These are phyloP conservation scores for Pontederia crassipes DNA, from an alignment of 176 grass and related monocot species.

Conservation along the genomic window DNA sequence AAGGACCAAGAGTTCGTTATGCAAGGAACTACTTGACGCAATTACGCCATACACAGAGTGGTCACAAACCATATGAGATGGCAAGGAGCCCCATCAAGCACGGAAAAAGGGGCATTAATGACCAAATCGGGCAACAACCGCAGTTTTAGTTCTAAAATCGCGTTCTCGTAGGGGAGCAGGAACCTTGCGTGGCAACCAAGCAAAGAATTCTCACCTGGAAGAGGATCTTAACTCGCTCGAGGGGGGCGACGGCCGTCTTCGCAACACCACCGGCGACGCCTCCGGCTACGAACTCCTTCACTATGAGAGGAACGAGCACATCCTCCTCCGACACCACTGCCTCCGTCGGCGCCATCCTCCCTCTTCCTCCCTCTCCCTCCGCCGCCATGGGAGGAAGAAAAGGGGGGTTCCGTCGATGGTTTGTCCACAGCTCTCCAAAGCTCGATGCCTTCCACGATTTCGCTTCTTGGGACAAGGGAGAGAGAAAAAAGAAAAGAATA, in stretches of 20 bases:
- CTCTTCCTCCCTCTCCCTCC: slow-evolving; percentile 6
- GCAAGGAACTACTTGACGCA: too few species aligned
- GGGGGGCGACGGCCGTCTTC: slow-evolving; percentile 80
- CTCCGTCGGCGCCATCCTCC: background rate
- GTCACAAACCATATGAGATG: too few species aligned
- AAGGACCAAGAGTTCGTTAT: too few species aligned
- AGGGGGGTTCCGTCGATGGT: background rate
- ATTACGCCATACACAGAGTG: too few species aligned
- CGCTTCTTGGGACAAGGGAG: background rate
- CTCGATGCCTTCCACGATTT: background rate
- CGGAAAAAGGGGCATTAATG: too few species aligned
- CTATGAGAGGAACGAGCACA: slow-evolving; percentile 41
- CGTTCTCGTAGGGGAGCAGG: too few species aligned
- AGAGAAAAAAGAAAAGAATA: too few species aligned
- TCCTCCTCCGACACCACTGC: slow-evolving; percentile 6
- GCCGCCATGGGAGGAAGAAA: slow-evolving; percentile 19
- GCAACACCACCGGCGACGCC: slow-evolving; percentile 74
- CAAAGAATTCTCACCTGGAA: slow-evolving; percentile 43
- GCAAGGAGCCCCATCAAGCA: too few species aligned
- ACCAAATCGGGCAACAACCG: background rate
- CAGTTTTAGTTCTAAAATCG: background rate
- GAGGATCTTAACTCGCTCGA: slow-evolving; percentile 95
- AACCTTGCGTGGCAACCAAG: background rate
- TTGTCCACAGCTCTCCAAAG: background rate
- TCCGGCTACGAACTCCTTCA: slow-evolving; percentile 83